A percentile compares a stretch with the other conserved stretches of the same genome.
Evolutionary conservation across 2,329 filamentous ascomycete species (phyloP).

Genomic region (Phaeosphaeriaceae sp.): DNA sequence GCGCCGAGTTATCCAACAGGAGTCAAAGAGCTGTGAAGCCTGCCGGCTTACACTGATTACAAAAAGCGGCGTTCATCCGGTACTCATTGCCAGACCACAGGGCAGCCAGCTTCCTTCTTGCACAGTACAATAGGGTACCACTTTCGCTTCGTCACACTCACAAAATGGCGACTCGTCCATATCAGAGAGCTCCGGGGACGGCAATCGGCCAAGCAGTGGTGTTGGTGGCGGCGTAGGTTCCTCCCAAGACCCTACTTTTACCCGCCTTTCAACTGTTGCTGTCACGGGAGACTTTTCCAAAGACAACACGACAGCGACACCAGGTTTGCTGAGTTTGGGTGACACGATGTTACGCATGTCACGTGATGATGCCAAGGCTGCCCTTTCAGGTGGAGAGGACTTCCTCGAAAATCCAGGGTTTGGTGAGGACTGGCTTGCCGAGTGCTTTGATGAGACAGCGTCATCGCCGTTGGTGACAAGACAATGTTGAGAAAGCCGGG

Average conservation of each 20-base stretch:
- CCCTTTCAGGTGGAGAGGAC: not conserved
- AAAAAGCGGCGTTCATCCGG: not conserved
- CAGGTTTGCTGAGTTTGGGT: not conserved
- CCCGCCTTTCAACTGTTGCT: not conserved
- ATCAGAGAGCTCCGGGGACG: conserved; percentile 44
- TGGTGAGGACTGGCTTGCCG: conserved; percentile 1
- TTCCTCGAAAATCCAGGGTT: conserved; percentile 1
- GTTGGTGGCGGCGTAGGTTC: conserved; percentile 36
- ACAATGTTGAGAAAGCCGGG: conserved; percentile 3
- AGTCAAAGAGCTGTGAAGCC: not conserved
- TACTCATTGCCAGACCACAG: not conserved
- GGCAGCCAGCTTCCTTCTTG: conserved; percentile 9
- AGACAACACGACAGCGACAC: conserved; percentile 2
- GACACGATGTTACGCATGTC: conserved; percentile 15
- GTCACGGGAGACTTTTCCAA: not conserved
- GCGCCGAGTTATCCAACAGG: not conserved
- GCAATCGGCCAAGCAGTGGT: conserved; percentile 38
- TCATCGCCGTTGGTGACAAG: not conserved
- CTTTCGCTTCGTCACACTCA: conserved; percentile 31
- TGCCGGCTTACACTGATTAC: not conserved
- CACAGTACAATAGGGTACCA: conserved; percentile 29
- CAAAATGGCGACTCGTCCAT: conserved; percentile 41
- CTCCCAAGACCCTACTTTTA: not conserved
- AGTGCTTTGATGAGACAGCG: not conserved
- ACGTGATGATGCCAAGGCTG: conserved; percentile 7